Conservation (phyloP, 2,329 filamentous ascomycete species). For the Cercospora zeina region DNA sequence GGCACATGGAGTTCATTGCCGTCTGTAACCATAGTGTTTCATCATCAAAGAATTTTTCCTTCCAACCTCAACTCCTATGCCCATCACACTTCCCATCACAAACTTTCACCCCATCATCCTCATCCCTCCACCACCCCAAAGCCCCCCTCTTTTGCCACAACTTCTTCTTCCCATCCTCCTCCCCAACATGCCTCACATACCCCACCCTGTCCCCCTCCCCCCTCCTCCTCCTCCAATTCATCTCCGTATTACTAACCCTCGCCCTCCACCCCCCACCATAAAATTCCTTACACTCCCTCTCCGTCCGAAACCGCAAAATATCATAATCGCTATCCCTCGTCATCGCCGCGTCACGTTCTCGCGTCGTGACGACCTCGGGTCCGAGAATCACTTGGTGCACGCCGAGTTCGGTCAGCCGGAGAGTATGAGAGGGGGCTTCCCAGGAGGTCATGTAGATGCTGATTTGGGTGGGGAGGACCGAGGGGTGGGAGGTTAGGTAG, state of each 20-base stretch:
- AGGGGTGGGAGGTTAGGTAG: constrained; percentile 9
- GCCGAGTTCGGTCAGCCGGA: background rate
- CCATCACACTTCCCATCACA: constrained; percentile 12
- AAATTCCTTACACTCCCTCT: constrained; percentile 13
- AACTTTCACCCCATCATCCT: constrained; percentile 6
- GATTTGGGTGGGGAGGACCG: constrained; percentile 4
- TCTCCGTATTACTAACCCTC: constrained; percentile 24
- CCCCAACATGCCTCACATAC: constrained; percentile 16
- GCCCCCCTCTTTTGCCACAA: background rate
- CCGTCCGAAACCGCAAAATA: constrained; percentile 21
- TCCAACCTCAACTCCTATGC: constrained; percentile 7
- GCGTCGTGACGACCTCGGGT: constrained; percentile 5
- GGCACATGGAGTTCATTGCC: too few species aligned
- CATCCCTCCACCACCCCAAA: background rate
- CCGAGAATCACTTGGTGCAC: background rate
- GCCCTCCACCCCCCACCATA: constrained; percentile 21
- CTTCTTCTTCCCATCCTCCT: background rate
- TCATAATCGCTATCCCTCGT: constrained; percentile 22
- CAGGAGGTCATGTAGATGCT: constrained; percentile 17
- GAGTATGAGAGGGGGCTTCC: background rate
- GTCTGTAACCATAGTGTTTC: background rate
- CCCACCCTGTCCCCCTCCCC: background rate
- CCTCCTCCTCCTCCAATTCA: constrained; percentile 19
- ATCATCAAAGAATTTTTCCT: too few species aligned
- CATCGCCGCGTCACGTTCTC: constrained; percentile 22